Percentiles rank a stretch among this genome's conserved stretches.
Conservation (phyloP, 306 rosid genomes). For the Cicer cuneatum region DNA sequence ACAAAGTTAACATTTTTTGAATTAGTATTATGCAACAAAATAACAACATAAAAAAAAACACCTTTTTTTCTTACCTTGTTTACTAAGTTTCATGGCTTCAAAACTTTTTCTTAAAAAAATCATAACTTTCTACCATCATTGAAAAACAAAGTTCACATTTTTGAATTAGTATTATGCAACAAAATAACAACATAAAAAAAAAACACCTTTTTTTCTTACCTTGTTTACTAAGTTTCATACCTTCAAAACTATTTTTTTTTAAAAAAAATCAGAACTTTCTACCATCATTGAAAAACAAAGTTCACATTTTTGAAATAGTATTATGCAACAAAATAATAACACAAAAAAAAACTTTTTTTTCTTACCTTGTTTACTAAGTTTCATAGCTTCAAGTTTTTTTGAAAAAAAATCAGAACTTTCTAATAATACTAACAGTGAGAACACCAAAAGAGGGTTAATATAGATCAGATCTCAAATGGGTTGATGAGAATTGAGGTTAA, state of each 20-base stretch:
- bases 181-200: not conserved
- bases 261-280: slow-evolving; percentile 45
- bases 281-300: slow-evolving; percentile 39
- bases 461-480: slow-evolving; percentile 42
- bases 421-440: slow-evolving; percentile 1
- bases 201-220: slow-evolving; percentile 7
- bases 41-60: not conserved
- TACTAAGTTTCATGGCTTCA: slow-evolving; percentile 25
- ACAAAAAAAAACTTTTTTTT: not conserved
- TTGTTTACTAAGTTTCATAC: slow-evolving; percentile 34
- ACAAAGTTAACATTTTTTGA: slow-evolving; percentile 9
- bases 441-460: slow-evolving; percentile 36
- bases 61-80: slow-evolving; percentile 34
- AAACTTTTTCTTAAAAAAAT: not conserved
- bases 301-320: slow-evolving; percentile 15
- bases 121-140: slow-evolving; percentile 52
- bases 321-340: not conserved
- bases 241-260: not conserved
- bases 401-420: slow-evolving; percentile 9
- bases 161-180: not conserved
- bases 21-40: slow-evolving; percentile 1
- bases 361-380: slow-evolving; percentile 47
- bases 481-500: slow-evolving; percentile 26
- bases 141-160: slow-evolving; percentile 4
- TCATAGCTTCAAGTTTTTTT: slow-evolving; percentile 42